Percentiles rank a stretch among this genome's conserved stretches.
Evolutionary conservation across 306 rosid genomes (phyloP).

Genomic region (Lathyrus sativus): DNA sequence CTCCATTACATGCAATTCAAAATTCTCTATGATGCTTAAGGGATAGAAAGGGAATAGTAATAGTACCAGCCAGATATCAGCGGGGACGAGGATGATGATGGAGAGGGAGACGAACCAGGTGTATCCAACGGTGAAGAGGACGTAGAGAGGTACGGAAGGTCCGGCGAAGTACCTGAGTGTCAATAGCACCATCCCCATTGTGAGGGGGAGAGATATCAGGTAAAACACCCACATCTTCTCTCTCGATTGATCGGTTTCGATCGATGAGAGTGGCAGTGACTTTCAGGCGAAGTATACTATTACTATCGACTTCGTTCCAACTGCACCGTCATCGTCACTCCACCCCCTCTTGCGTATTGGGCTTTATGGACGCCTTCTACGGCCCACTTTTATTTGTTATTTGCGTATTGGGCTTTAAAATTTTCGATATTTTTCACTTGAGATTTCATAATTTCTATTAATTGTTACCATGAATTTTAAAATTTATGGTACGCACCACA

Average conservation of each 20-base stretch:
- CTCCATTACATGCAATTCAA: constrained; percentile 19
- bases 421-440: too few species aligned
- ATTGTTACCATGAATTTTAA: too few species aligned
- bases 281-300: constrained; percentile 21
- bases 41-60: neutral
- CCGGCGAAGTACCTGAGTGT: constrained; percentile 86
- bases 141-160: constrained; percentile 88
- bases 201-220: constrained; percentile 87
- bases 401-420: too few species aligned
- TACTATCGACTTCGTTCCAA: neutral
- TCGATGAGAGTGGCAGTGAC: constrained; percentile 11
- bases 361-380: neutral
- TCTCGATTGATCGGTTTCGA: constrained; percentile 4
- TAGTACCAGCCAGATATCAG: constrained; percentile 91
- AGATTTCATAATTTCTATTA: too few species aligned
- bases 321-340: neutral
- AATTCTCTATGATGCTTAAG: constrained; percentile 1
- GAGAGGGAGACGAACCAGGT: constrained; percentile 95
- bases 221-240: constrained; percentile 88
- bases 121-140: constrained; percentile 85
- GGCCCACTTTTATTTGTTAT: neutral
- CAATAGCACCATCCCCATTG: constrained; percentile 78
- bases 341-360: neutral
- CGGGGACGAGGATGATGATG: constrained; percentile 96
- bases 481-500: too few species aligned